A percentile compares a stretch with the other conserved stretches of the same genome.
Conservation (phyloP, 352 stramenopile species). For the Globisporangium cystogenes region DNA sequence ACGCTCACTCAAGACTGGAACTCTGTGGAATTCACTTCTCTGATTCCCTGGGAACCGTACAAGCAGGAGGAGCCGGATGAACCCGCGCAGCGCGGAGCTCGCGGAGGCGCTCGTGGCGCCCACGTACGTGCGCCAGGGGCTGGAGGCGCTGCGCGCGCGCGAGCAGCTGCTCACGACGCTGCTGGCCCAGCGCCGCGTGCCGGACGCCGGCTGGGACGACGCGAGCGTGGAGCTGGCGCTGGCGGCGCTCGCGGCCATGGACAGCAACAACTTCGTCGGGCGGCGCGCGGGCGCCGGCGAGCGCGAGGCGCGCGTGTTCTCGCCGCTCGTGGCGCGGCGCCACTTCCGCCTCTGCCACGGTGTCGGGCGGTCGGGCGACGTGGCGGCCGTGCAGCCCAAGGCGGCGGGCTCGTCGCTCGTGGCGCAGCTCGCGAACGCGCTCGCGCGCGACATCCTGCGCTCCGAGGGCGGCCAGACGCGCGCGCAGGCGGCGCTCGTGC, state of each 20-base stretch:
- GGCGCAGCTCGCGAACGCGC: slow-evolving; percentile 89
- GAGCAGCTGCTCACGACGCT: slow-evolving; percentile 72
- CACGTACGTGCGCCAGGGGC: slow-evolving; percentile 78
- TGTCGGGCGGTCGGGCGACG: slow-evolving; percentile 96
- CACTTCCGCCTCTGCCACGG: slow-evolving; percentile 95
- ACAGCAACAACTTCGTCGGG: slow-evolving; percentile 93
- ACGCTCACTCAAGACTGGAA: too few relatives aligned
- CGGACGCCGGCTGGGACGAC: slow-evolving; percentile 88
- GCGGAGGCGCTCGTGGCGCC: slow-evolving; percentile 43
- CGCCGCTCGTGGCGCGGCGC: slow-evolving; percentile 62
- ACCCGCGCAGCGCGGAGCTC: slow-evolving; percentile 36
- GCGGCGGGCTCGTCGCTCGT: slow-evolving; percentile 96
- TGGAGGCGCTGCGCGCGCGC: slow-evolving; percentile 53
- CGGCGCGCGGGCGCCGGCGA: slow-evolving; percentile 92
- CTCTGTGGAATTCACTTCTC: too few relatives aligned
- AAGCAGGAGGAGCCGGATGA: too few relatives aligned
- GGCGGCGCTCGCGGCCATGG: slow-evolving; percentile 86
- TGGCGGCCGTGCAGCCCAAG: slow-evolving; percentile 98
- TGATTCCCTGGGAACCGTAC: too few relatives aligned
- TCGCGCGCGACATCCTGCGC: slow-evolving; percentile 89
- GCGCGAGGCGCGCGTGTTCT: slow-evolving; percentile 94
- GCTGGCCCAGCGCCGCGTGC: slow-evolving; percentile 80
- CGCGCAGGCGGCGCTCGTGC: slow-evolving; percentile 78
- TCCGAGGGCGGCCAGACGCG: slow-evolving; percentile 66
- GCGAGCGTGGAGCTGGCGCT: slow-evolving; percentile 84